Conservation (phyloP, 169 alveolate genomes). For the Babesia caballi region DNA sequence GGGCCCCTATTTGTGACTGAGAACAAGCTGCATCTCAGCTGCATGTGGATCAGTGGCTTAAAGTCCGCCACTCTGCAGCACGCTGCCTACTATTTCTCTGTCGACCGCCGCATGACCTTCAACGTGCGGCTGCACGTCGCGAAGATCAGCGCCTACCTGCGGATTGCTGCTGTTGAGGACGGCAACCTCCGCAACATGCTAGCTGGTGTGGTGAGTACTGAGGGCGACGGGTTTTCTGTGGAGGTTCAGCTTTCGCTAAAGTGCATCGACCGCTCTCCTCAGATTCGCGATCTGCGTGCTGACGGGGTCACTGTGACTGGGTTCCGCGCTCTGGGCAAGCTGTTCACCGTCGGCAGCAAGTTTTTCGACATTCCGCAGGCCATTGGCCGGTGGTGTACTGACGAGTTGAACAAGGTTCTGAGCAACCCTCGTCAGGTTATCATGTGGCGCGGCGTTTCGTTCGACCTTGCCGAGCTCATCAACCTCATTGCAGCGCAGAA, state of each 20-base stretch:
- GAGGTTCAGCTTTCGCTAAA: background rate
- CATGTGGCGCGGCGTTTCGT: slow-evolving; percentile 59
- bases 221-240: slow-evolving; percentile 27
- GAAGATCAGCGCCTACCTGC: slow-evolving; percentile 1
- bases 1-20: slow-evolving; percentile 2
- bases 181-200: background rate
- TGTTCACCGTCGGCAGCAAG: background rate
- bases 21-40: background rate
- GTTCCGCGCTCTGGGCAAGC: background rate
- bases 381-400: background rate
- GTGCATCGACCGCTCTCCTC: slow-evolving; percentile 31
- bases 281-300: slow-evolving; percentile 39
- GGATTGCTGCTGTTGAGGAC: slow-evolving; percentile 2
- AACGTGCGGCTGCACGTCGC: background rate
- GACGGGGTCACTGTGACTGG: background rate
- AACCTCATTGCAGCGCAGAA: slow-evolving; percentile 39
- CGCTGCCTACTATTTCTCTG: slow-evolving; percentile 1
- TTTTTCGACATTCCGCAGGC: slow-evolving; percentile 3
- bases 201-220: slow-evolving; percentile 18
- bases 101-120: slow-evolving; percentile 18
- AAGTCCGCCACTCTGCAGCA: slow-evolving; percentile 1
- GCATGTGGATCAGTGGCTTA: slow-evolving; percentile 57
- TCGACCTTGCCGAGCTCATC: slow-evolving; percentile 26
- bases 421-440: background rate
- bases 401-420: slow-evolving; percentile 6